phyloP scores from a whole-genome alignment of 139 green algal species.

The Microglena sp. region DNA sequence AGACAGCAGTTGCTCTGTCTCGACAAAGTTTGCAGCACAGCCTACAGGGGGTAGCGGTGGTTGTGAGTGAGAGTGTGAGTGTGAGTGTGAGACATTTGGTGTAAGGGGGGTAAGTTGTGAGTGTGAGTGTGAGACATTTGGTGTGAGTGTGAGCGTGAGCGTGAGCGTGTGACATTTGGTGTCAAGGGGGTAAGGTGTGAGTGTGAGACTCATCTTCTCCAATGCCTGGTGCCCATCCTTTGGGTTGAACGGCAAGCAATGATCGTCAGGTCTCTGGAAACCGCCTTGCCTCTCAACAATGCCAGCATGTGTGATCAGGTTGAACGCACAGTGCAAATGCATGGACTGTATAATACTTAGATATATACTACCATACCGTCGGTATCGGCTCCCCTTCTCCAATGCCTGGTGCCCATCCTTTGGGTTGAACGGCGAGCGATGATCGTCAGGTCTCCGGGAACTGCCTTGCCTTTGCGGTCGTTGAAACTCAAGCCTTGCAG shows the following conservation, averaged over 20 bases:
- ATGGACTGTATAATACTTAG: background rate
- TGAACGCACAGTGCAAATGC: background rate
- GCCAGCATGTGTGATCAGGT: background rate
- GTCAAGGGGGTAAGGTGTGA: background rate
- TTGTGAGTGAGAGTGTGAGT: background rate
- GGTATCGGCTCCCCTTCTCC: slow-evolving; percentile 66
- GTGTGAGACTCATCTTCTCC: background rate
- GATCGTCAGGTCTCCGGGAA: slow-evolving; percentile 23
- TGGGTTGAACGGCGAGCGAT: slow-evolving; percentile 32
- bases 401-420: slow-evolving; percentile 67
- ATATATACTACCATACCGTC: slow-evolving; percentile 16
- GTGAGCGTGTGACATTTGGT: background rate
- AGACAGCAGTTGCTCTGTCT: slow-evolving; percentile 78
- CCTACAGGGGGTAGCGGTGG: slow-evolving; percentile 14
- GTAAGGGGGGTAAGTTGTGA: background rate
- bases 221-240: too few relatives aligned
- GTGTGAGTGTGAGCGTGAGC: background rate
- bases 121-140: background rate
- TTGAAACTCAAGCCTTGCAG: slow-evolving; percentile 40
- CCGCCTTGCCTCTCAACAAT: background rate
- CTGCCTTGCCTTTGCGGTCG: background rate
- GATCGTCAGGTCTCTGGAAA: background rate
- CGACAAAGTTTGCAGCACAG: slow-evolving; percentile 79
- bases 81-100: too few relatives aligned
- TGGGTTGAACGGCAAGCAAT: too few relatives aligned